Percentiles rank a stretch among this genome's conserved stretches.
Evolutionary conservation across 805 yeast species (phyloP).

Genomic region (Lipomyces sp.): DNA sequence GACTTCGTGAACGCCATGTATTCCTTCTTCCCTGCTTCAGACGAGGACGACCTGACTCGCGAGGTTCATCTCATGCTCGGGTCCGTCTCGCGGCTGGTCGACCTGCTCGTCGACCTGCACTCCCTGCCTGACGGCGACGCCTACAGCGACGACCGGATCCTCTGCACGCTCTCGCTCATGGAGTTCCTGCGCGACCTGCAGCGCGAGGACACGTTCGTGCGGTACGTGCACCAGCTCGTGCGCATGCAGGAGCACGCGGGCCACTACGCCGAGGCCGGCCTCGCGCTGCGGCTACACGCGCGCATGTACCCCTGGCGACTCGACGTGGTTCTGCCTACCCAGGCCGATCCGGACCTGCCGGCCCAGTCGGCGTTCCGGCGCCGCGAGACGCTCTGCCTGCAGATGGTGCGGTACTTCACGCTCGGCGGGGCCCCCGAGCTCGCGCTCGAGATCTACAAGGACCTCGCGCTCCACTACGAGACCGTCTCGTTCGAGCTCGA

Average conservation of each 20-base stretch:
- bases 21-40: slow-evolving; percentile 56
- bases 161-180: slow-evolving; percentile 70
- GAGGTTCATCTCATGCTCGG: slow-evolving; percentile 47
- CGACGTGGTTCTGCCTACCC: slow-evolving; percentile 52
- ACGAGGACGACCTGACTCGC: slow-evolving; percentile 49
- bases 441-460: slow-evolving; percentile 75
- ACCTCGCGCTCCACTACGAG: slow-evolving; percentile 70
- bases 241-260: slow-evolving; percentile 57
- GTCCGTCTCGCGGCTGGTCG: slow-evolving; percentile 51
- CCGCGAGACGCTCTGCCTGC: slow-evolving; percentile 65
- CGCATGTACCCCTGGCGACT: slow-evolving; percentile 65
- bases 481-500: slow-evolving; percentile 68
- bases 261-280: slow-evolving; percentile 77
- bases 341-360: slow-evolving; percentile 69
- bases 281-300: slow-evolving; percentile 73
- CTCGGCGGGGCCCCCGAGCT: slow-evolving; percentile 74
- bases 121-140: slow-evolving; percentile 78
- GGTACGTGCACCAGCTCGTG: slow-evolving; percentile 73
- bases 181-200: slow-evolving; percentile 73
- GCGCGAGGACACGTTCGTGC: slow-evolving; percentile 73
- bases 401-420: slow-evolving; percentile 65
- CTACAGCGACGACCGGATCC: slow-evolving; percentile 82
- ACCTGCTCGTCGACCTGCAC: slow-evolving; percentile 61
- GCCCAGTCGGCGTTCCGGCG: slow-evolving; percentile 76
- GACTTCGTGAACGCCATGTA: slow-evolving; percentile 52